These are phyloP conservation scores for Penicillium mononematosum DNA, from an alignment of 495 filamentous ascomycete species.

Conservation along the genomic window DNA sequence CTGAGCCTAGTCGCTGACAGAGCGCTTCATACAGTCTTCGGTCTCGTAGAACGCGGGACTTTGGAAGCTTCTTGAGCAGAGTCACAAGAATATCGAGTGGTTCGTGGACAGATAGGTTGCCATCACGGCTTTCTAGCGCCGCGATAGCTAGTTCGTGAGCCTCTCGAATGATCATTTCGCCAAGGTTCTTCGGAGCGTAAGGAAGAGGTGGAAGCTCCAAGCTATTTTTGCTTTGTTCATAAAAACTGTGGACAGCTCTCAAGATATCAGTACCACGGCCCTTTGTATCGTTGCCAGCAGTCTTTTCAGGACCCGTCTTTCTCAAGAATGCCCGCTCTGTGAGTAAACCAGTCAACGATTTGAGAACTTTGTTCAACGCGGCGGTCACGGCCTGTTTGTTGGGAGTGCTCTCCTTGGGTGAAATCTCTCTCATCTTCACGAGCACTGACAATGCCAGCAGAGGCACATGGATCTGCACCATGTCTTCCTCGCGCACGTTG, in stretches of 20 bases:
- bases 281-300: slow-evolving; percentile 21
- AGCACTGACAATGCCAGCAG: slow-evolving; percentile 67
- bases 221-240: slow-evolving; percentile 49
- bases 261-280: slow-evolving; percentile 47
- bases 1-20: slow-evolving; percentile 31
- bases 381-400: slow-evolving; percentile 28
- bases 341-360: slow-evolving; percentile 53
- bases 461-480: slow-evolving; percentile 83
- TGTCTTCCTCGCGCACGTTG: slow-evolving; percentile 94
- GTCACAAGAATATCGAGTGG: slow-evolving; percentile 52
- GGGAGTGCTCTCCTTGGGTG: slow-evolving; percentile 14
- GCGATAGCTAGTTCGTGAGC: slow-evolving; percentile 53
- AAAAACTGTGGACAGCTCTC: slow-evolving; percentile 63
- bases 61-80: slow-evolving; percentile 58
- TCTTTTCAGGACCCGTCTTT: slow-evolving; percentile 33
- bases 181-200: slow-evolving; percentile 54
- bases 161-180: slow-evolving; percentile 62
- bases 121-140: slow-evolving; percentile 29
- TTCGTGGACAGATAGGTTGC: slow-evolving; percentile 36
- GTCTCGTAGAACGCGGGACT: slow-evolving; percentile 51
- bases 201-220: slow-evolving; percentile 51
- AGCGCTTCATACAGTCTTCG: slow-evolving; percentile 57
- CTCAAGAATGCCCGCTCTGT: slow-evolving; percentile 67
- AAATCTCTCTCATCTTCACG: slow-evolving; percentile 46
- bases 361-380: slow-evolving; percentile 34